Conservation (phyloP, 805 yeast genomes). For the Schwanniomyces yamadae region DNA sequence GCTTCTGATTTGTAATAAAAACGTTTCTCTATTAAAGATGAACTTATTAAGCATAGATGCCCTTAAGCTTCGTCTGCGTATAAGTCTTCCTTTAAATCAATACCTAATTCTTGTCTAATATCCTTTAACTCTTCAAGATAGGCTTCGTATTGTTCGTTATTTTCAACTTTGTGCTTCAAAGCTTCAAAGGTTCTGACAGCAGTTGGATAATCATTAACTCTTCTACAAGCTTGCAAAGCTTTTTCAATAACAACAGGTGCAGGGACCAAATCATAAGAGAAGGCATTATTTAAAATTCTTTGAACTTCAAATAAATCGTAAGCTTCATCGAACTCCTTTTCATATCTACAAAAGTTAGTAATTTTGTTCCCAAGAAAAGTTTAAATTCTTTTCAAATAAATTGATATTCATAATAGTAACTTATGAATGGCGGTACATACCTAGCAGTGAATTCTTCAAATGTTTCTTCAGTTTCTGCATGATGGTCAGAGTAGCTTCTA, state of each 20-base stretch:
- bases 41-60: neutral
- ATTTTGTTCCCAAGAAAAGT: neutral
- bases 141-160: constrained; percentile 89
- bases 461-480: constrained; percentile 90
- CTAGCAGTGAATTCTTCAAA: constrained; percentile 90
- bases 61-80: constrained; percentile 38
- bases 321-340: constrained; percentile 82
- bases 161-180: constrained; percentile 93
- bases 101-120: constrained; percentile 87
- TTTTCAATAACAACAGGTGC: constrained; percentile 94
- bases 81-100: constrained; percentile 89
- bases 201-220: constrained; percentile 98
- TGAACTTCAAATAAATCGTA: constrained; percentile 51
- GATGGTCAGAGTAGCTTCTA: constrained; percentile 81
- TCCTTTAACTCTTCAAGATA: constrained; percentile 93
- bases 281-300: constrained; percentile 96
- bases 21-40: neutral
- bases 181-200: constrained; percentile 99
- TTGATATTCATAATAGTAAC: neutral
- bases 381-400: neutral
- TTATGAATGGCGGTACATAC: constrained; percentile 38
- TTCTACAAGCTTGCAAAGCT: constrained; percentile 96
- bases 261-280: constrained; percentile 97
- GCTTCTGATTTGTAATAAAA: neutral
- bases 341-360: constrained; percentile 52